These are phyloP conservation scores for Thymus mandschuricus DNA, from an alignment of 257 asterid species.

Conservation along the genomic window DNA sequence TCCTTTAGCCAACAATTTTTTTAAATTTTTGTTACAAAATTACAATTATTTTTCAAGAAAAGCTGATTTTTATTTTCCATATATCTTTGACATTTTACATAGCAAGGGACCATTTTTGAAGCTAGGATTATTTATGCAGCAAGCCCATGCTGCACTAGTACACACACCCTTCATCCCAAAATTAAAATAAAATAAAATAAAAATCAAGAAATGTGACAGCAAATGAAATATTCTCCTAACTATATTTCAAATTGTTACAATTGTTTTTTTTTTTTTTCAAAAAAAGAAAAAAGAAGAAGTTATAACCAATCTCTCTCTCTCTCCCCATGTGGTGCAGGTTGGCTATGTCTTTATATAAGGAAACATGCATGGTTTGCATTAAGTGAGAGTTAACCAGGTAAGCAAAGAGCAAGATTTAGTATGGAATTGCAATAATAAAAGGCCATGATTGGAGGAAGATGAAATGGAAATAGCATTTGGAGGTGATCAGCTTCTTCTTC, in stretches of 20 bases:
- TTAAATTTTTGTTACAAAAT: no score
- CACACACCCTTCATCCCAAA: background rate
- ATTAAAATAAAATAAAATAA: background rate
- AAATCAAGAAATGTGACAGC: background rate
- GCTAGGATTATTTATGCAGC: constrained; percentile 23
- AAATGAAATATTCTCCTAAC: background rate
- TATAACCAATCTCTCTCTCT: background rate
- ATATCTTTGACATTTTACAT: constrained; percentile 22
- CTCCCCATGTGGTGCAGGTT: constrained; percentile 25
- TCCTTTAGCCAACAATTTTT: background rate
- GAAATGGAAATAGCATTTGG: background rate
- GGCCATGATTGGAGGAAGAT: constrained; percentile 1
- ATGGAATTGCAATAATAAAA: constrained; percentile 11
- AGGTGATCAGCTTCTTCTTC: no score
- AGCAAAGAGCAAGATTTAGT: constrained; percentile 21
- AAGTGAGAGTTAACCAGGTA: constrained; percentile 17
- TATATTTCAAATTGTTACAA: background rate
- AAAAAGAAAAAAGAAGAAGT: background rate
- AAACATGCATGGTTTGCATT: constrained; percentile 13
- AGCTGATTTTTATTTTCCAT: constrained; percentile 1
- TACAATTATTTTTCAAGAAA: background rate
- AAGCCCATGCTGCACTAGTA: constrained; percentile 31
- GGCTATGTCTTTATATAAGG: background rate
- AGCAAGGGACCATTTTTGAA: constrained; percentile 45
- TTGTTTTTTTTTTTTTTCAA: background rate